A percentile compares a stretch with the other conserved stretches of the same genome.
Evolutionary conservation across 257 asterid species (phyloP).

Genomic region (Solanum gracilifrons): DNA sequence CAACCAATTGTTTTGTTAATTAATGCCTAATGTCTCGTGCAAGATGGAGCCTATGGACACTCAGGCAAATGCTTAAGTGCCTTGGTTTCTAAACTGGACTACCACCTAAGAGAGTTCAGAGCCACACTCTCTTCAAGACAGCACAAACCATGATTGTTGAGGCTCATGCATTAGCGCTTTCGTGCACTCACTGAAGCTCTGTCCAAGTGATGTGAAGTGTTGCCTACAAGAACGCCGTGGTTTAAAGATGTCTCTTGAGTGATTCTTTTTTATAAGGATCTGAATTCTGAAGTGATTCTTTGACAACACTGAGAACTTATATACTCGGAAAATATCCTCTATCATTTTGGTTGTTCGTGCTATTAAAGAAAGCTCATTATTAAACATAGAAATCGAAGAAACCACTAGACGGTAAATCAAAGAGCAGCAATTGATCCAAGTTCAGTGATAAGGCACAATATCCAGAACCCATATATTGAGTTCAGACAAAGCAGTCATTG

Average conservation of each 20-base stretch:
- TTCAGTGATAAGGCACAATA: not conserved
- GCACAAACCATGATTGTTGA: not conserved
- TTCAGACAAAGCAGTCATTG: not conserved
- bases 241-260: not conserved
- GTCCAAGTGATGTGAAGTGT: not conserved
- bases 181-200: not conserved
- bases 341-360: not conserved
- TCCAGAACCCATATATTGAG: not conserved
- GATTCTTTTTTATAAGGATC: not conserved
- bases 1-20: not conserved
- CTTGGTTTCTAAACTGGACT: not conserved
- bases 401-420: not conserved
- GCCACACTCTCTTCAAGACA: not conserved
- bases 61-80: not conserved
- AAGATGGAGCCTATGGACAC: not conserved
- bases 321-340: not conserved
- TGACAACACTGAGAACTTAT: not conserved
- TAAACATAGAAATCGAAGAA: not conserved
- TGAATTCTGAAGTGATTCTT: not conserved
- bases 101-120: not conserved
- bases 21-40: not conserved
- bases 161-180: not conserved
- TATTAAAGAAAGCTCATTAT: not conserved
- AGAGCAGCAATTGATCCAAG: not conserved
- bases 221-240: not conserved